These are phyloP conservation scores for Claviceps sorghi DNA, from an alignment of 2,329 filamentous ascomycete genomes.

Conservation along the genomic window DNA sequence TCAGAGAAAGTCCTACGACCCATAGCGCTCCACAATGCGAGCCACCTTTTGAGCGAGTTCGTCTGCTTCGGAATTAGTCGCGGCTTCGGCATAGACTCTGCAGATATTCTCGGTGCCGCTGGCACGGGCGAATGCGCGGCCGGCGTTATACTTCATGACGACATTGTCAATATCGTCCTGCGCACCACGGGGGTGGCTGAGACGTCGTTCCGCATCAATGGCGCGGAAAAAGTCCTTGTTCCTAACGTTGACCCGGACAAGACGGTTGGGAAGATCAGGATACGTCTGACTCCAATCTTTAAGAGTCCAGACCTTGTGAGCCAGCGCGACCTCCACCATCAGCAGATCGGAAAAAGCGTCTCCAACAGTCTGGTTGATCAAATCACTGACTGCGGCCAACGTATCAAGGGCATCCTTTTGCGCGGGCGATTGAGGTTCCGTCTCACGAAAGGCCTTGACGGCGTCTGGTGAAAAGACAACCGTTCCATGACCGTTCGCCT, in stretches of 20 bases:
- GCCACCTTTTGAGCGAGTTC: slow-evolving; percentile 77
- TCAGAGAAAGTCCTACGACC: slow-evolving; percentile 14
- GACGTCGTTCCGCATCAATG: slow-evolving; percentile 78
- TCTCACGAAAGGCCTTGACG: slow-evolving; percentile 60
- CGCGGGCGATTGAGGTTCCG: slow-evolving; percentile 76
- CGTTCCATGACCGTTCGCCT: slow-evolving; percentile 95
- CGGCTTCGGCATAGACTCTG: slow-evolving; percentile 89
- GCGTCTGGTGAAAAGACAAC: slow-evolving; percentile 85
- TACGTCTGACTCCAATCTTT: slow-evolving; percentile 90
- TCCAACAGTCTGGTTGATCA: slow-evolving; percentile 97
- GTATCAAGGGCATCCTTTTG: slow-evolving; percentile 82
- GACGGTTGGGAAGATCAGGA: slow-evolving; percentile 81
- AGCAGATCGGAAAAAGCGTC: slow-evolving; percentile 94
- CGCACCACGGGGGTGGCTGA: slow-evolving; percentile 63
- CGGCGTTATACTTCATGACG: slow-evolving; percentile 82
- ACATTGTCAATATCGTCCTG: slow-evolving; percentile 77
- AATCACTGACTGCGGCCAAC: slow-evolving; percentile 66
- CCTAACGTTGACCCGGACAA: slow-evolving; percentile 81
- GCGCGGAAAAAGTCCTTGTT: slow-evolving; percentile 84
- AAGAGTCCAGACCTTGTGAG: slow-evolving; percentile 83
- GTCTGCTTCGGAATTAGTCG: slow-evolving; percentile 76
- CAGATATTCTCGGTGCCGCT: slow-evolving; percentile 94
- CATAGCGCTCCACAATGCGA: slow-evolving; percentile 51
- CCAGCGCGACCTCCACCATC: slow-evolving; percentile 87
- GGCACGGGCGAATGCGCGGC: slow-evolving; percentile 78